These are phyloP conservation scores for Aotearoamyces nothofagi DNA, from an alignment of 2,329 filamentous ascomycete species.

Conservation along the genomic window DNA sequence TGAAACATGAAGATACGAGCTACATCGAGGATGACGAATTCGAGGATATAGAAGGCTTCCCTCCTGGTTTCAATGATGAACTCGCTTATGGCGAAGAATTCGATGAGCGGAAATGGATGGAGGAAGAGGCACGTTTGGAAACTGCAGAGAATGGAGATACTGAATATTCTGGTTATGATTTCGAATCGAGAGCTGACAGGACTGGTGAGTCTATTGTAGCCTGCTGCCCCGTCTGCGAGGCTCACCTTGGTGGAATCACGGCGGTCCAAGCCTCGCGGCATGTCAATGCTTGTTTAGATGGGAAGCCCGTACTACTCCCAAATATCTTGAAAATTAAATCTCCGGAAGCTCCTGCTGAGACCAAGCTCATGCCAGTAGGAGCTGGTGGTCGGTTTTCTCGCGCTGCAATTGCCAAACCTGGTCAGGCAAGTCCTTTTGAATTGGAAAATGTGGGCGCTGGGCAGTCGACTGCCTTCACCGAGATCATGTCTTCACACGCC, in stretches of 20 bases:
- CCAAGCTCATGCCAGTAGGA: constrained; percentile 12
- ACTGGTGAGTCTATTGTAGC: constrained; percentile 3
- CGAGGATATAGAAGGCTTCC: constrained; percentile 45
- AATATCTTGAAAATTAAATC: constrained; percentile 13
- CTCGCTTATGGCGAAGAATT: constrained; percentile 47
- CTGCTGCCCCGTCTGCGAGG: constrained; percentile 64
- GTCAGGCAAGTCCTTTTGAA: constrained; percentile 65
- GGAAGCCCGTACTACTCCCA: constrained; percentile 48
- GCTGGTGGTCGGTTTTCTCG: constrained; percentile 35
- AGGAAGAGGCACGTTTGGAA: constrained; percentile 55
- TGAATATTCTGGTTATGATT: constrained; percentile 9
- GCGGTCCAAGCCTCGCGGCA: constrained; percentile 61
- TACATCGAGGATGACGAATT: constrained; percentile 35
- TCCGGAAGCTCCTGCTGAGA: constrained; percentile 8
- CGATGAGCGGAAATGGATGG: constrained; percentile 55
- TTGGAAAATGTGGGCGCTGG: constrained; percentile 25
- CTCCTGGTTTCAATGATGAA: constrained; percentile 22
- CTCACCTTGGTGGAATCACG: constrained; percentile 41
- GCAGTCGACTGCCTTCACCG: constrained; percentile 65
- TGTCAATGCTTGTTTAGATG: constrained; percentile 88
- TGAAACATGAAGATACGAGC: constrained; percentile 34
- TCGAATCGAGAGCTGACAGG: constrained; percentile 4
- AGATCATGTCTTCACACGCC: constrained; percentile 81
- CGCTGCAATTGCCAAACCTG: constrained; percentile 58
- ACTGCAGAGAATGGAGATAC: constrained; percentile 29